These are phyloP conservation scores for Lavandula angustifolia DNA, from an alignment of 257 asterid species.

Conservation along the genomic window DNA sequence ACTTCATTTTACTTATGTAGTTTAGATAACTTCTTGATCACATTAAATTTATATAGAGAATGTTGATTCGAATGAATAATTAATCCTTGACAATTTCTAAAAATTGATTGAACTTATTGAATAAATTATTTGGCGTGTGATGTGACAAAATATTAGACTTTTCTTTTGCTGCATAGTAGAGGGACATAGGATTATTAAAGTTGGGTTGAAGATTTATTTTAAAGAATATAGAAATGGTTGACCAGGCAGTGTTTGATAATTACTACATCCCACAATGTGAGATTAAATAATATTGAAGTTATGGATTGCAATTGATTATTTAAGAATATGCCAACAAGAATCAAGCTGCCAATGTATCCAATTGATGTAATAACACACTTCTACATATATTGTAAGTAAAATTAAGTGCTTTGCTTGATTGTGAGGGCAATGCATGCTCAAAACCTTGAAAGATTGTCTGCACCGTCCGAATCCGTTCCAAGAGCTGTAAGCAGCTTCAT, in stretches of 20 bases:
- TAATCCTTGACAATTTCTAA: no score
- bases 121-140: no score
- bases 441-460: constrained; percentile 33
- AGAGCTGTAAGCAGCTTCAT: constrained; percentile 26
- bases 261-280: constrained; percentile 32
- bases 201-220: background rate
- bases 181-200: background rate
- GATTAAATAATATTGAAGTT: constrained; percentile 15
- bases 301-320: constrained; percentile 29
- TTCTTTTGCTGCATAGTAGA: background rate
- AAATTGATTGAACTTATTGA: no score
- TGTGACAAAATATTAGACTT: no score
- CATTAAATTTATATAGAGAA: no score
- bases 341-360: constrained; percentile 35
- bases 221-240: constrained; percentile 36
- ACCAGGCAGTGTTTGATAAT: constrained; percentile 23
- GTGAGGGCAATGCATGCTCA: constrained; percentile 30
- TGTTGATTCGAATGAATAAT: no score
- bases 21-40: no score
- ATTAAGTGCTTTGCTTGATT: constrained; percentile 16
- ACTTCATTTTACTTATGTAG: no score
- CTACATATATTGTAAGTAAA: background rate
- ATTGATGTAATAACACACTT: background rate
- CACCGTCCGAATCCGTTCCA: constrained; percentile 50
- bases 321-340: constrained; percentile 39